Evolutionary conservation across 371 early-diverging fungal genomes (phyloP).

Genomic region (Syncephalastrum racemosum): DNA sequence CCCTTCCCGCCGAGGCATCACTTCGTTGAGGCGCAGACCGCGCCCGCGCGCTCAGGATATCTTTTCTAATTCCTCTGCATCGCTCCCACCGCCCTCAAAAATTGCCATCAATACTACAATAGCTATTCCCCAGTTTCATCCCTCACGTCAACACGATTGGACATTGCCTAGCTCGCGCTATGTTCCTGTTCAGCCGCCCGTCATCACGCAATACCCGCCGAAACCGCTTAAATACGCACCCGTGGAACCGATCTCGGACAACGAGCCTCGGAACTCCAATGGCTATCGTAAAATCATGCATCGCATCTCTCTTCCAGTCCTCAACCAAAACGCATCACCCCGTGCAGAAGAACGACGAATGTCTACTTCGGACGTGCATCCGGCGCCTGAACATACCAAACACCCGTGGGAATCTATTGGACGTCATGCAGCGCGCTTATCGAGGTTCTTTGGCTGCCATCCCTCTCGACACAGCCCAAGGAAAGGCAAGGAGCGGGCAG

Average conservation of each 20-base stretch:
- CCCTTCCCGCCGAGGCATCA: slow-evolving; percentile 6
- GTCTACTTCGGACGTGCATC: slow-evolving; percentile 3
- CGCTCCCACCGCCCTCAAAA: slow-evolving; percentile 25
- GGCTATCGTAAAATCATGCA: slow-evolving; percentile 6
- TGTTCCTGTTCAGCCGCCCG: slow-evolving; percentile 14
- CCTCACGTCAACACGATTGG: slow-evolving; percentile 3
- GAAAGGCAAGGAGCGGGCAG: slow-evolving; percentile 15
- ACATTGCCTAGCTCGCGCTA: slow-evolving; percentile 4
- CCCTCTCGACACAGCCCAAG: not conserved
- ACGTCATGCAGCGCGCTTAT: not conserved
- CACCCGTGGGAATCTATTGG: slow-evolving; percentile 1
- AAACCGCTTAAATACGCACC: slow-evolving; percentile 47
- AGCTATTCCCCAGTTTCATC: slow-evolving; percentile 19
- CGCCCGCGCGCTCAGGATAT: slow-evolving; percentile 1
- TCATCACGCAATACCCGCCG: slow-evolving; percentile 47
- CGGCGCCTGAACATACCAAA: slow-evolving; percentile 10
- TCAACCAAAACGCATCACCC: not conserved
- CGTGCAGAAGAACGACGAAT: slow-evolving; percentile 1
- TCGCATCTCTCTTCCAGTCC: slow-evolving; percentile 20
- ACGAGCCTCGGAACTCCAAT: not conserved
- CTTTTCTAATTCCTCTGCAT: slow-evolving; percentile 1
- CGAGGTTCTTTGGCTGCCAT: slow-evolving; percentile 1
- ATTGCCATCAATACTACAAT: slow-evolving; percentile 48
- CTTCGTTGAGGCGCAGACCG: slow-evolving; percentile 4
- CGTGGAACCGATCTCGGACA: slow-evolving; percentile 27